Conservation (phyloP, 345 rosid species). For the Rubroshorea leprosula region DNA sequence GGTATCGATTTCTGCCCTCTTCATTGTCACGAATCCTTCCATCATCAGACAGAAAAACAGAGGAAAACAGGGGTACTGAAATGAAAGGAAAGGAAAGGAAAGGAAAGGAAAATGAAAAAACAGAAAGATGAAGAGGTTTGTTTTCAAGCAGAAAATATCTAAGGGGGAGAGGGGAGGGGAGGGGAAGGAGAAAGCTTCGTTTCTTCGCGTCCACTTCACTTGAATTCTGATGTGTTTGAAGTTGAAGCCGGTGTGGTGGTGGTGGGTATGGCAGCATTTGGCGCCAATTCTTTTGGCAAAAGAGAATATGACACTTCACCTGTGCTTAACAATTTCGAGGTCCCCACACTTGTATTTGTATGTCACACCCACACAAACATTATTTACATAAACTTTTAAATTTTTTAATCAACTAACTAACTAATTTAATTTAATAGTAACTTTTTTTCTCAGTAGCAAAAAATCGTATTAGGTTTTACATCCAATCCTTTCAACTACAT, state of each 20-base stretch:
- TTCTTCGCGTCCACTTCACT: slow-evolving; percentile 21
- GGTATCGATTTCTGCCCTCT: slow-evolving; percentile 72
- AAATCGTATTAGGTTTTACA: no score
- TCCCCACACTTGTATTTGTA: not conserved
- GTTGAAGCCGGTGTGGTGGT: slow-evolving; percentile 2
- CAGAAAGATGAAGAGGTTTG: no score
- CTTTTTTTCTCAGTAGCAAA: no score
- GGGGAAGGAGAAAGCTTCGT: slow-evolving; percentile 9
- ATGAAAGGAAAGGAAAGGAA: not conserved
- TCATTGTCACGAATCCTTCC: slow-evolving; percentile 23
- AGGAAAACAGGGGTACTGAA: not conserved
- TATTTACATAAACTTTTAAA: no score
- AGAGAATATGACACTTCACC: not conserved
- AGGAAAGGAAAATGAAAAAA: not conserved
- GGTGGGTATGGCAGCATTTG: not conserved
- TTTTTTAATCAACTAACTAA: no score
- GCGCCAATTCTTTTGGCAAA: not conserved
- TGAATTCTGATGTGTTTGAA: slow-evolving; percentile 7
- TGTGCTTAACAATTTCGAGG: not conserved
- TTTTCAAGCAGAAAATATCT: no score
- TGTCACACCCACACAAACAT: no score
- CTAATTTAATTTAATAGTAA: no score
- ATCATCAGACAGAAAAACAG: no score
- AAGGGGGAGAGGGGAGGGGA: no score
- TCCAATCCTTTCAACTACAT: no score